Conservation (phyloP, 129 eudicot genomes). For the Lactuca sativa region DNA sequence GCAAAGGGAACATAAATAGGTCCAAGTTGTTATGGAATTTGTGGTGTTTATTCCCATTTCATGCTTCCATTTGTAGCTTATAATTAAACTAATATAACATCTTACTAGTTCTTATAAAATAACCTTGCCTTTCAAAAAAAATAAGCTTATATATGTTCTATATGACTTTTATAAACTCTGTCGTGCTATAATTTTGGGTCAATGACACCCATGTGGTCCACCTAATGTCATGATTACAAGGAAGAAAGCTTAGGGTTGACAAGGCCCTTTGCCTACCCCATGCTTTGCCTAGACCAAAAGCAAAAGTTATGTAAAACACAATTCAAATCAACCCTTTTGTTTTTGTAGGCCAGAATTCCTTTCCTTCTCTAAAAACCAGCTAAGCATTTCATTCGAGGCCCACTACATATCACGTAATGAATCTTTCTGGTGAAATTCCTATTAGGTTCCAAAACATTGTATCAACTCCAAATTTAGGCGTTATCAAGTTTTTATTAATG, state of each 20-base stretch:
- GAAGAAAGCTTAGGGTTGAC: slow-evolving; percentile 37
- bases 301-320: slow-evolving; percentile 27
- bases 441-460: slow-evolving; percentile 1
- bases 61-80: no score
- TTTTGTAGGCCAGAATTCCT: slow-evolving; percentile 35
- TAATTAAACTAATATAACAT: no score
- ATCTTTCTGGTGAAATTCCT: slow-evolving; percentile 6
- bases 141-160: neutral
- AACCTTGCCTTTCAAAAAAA: no score
- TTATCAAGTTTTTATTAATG: neutral
- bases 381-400: slow-evolving; percentile 20
- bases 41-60: no score
- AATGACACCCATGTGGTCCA: slow-evolving; percentile 32
- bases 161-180: neutral
- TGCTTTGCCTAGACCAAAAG: slow-evolving; percentile 37
- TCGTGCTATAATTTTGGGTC: neutral
- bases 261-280: slow-evolving; percentile 33
- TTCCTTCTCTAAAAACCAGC: slow-evolving; percentile 26
- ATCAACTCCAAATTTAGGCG: neutral
- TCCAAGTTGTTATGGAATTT: no score
- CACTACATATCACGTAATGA: slow-evolving; percentile 3
- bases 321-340: slow-evolving; percentile 28
- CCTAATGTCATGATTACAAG: slow-evolving; percentile 29
- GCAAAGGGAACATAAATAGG: no score
- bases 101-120: no score